Base-by-base conservation (phyloP, 371 early-diverging fungal species). In the Lichtheimia corymbifera region DNA sequence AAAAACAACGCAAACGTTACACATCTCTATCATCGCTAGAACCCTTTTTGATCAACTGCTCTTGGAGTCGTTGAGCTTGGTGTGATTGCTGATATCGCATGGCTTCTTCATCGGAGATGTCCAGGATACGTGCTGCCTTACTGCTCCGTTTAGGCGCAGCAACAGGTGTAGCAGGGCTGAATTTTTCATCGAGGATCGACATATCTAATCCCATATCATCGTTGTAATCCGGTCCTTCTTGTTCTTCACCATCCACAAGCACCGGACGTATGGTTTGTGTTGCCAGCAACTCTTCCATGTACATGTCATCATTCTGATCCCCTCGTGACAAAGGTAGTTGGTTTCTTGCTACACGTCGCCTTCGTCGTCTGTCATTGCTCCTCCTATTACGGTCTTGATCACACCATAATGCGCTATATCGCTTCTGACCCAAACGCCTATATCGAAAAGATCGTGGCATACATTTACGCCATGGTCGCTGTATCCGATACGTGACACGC, bases 161-260 rank as follows among this genome's bases (percentile, higher is more conserved):
- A 35, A 35, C 11, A 1, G 44, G 24, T 1, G 52, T 49, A 13
- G 40, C 11, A 3, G 47, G 11, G 4, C 49, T 12, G n/a, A 49
- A 42, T n/a, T 66, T 63, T n/a, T 65, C 64, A 12, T 69, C 62
- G 52, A 77, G 58, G 5, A 72, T 53, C 3, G 74, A 47, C 53
- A 70, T 67, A 44, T 74, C 79, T 27, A 74, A 52, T 2, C 71
- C 75, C 75, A 72, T 78, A 43, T 71, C 68, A 54, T 74, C 73
- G 20, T 68, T 58, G 50, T 70, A 70, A 45, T 73, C 56, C 25
- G 65, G 68, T 11, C 62, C 65, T 17, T 57, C 61, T 5, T 47
- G 18, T 4, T 25, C 13, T 25, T 17, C 44, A 13, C 24, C 25
- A 4, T 17, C 22, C 9, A 25, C 12, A 12, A 42, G 12, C 17